Conservation (phyloP, 2,329 filamentous ascomycete species). For the Aureobasidium leucospermi region DNA sequence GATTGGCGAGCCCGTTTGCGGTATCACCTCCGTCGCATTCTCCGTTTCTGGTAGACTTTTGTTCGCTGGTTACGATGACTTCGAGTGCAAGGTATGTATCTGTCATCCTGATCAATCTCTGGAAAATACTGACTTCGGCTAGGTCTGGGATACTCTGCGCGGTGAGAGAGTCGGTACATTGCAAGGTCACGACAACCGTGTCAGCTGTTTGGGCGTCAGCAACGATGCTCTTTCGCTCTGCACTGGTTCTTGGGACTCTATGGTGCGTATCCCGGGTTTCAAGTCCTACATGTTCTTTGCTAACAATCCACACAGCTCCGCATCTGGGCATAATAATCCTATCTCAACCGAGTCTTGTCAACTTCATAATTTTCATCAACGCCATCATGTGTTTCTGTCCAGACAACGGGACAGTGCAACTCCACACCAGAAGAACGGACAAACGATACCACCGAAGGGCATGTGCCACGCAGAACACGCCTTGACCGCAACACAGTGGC, state of each 20-base stretch:
- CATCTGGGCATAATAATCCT: conserved; percentile 41
- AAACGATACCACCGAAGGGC: conserved; percentile 9
- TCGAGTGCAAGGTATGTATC: conserved; percentile 92
- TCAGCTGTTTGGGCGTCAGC: conserved; percentile 97
- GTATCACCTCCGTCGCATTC: conserved; percentile 96
- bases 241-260: conserved; percentile 98
- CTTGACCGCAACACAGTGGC: conserved; percentile 9
- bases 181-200: conserved; percentile 95
- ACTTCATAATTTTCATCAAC: not conserved
- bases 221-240: conserved; percentile 98
- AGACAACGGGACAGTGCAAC: not conserved
- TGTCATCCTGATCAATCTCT: not conserved
- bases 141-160: conserved; percentile 97
- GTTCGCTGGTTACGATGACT: conserved; percentile 97
- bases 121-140: conserved; percentile 19
- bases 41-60: conserved; percentile 92
- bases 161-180: conserved; percentile 96
- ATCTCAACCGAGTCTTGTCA: not conserved
- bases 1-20: conserved; percentile 96
- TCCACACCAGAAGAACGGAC: not conserved
- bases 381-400: not conserved
- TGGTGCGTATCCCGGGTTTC: conserved; percentile 49
- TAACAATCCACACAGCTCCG: conserved; percentile 34
- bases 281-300: not conserved
- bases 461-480: conserved; percentile 5